These are phyloP conservation scores for Talaromyces nanjingensis DNA, from an alignment of 495 filamentous ascomycete genomes.

Conservation along the genomic window DNA sequence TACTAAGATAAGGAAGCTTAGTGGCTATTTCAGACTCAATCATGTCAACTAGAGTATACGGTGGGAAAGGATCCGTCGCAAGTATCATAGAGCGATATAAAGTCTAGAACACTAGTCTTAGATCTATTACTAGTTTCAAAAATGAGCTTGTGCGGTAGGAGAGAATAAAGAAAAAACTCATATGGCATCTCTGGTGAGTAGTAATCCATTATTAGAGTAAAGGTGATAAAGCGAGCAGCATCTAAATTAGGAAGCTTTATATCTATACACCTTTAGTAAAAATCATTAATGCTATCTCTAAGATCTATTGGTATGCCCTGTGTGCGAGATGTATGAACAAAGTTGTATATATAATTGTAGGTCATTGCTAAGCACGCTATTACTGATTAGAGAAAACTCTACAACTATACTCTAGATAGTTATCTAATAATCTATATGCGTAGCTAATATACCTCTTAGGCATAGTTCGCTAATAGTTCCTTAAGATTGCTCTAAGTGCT, in stretches of 20 bases:
- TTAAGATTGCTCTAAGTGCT: not conserved
- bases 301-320: not conserved
- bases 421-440: not conserved
- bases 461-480: not conserved
- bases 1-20: not conserved
- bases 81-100: conserved; percentile 12
- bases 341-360: not conserved
- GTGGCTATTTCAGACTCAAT: not conserved
- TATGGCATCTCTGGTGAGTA: conserved; percentile 23
- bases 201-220: conserved; percentile 23
- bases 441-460: too few species aligned
- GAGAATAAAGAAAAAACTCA: conserved; percentile 12
- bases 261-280: not conserved
- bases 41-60: not conserved
- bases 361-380: not conserved
- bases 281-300: not conserved
- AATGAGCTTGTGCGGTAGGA: conserved; percentile 1
- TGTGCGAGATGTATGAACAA: not conserved
- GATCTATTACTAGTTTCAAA: conserved; percentile 13
- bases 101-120: conserved; percentile 14
- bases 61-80: not conserved
- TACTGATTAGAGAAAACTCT: not conserved
- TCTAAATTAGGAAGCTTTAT: not conserved
- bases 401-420: not conserved
- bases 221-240: conserved; percentile 19